Evolutionary conservation across 116 monocot genomes (phyloP), one percentile per base, ranked within the genome.

Genomic region (Posidonia oceanica): DNA sequence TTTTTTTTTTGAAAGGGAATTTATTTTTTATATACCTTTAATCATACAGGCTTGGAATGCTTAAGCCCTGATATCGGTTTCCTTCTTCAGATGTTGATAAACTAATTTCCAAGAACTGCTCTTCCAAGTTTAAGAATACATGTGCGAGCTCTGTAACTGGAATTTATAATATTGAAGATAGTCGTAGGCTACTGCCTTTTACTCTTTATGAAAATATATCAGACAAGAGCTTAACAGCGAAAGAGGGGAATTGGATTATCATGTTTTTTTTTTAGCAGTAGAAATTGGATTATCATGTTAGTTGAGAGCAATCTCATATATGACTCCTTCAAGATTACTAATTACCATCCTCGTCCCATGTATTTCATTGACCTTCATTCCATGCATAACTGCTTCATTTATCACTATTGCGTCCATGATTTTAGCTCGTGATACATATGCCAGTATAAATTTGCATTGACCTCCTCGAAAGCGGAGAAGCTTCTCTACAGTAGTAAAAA

Each of bases 391-490:
- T 44, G 86, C 91, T 83, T 91, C 91, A 64, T 66, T 75, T 1
- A 86, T 39, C 37, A 95, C 86, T 83, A 91, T 72, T 22, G 67
- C 67, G 82, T 95, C 95, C 88, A 91, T 91, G 37, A 65, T 80
- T 61, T 96, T 88, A 74, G 91, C 75, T 60, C 96, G 83, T 57
- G 96, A 96, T 11, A 96, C 87, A 75, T 96, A 96, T 14, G 96
- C 88, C 11, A 96, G 79, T 72, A 96, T 85, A 64, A 96, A 96
- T 77, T 58, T 91, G 83, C 87, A 85, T 44, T 71, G 70, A 58
- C 72, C 62, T 71, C 22, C 66, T 48, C 70, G 63, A 54, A 61
- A 52, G 44, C 8, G 69, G 18, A 96, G 82, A 81, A 91, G 72
- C 67, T 78, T 75, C 64, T 86, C 67, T 51, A 91, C 96, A 22